Conservation (phyloP, 345 rosid species). For the Brassica cretica region DNA sequence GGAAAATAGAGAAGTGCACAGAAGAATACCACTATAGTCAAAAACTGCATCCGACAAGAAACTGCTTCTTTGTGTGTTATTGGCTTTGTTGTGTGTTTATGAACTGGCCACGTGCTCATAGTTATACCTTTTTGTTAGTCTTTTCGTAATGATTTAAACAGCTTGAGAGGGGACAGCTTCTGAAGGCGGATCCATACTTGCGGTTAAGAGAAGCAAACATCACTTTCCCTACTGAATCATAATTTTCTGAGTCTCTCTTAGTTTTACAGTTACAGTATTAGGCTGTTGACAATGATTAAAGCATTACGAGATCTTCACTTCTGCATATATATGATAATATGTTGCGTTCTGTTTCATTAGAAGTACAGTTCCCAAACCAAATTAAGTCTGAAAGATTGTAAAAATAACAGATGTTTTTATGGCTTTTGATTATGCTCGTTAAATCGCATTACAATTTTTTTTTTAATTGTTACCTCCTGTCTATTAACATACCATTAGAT, state of each 20-base stretch:
- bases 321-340: neutral
- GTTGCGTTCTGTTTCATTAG: neutral
- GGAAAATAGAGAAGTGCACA: slow-evolving; percentile 97
- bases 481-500: neutral
- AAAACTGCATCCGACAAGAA: slow-evolving; percentile 52
- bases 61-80: neutral
- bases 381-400: neutral
- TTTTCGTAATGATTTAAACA: neutral
- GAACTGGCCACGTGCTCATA: slow-evolving; percentile 19
- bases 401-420: neutral
- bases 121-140: neutral
- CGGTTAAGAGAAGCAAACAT: neutral
- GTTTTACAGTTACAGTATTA: neutral
- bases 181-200: neutral
- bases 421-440: neutral
- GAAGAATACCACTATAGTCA: slow-evolving; percentile 98
- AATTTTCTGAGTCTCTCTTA: neutral
- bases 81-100: slow-evolving; percentile 12
- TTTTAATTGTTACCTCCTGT: neutral
- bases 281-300: neutral
- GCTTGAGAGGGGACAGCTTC: neutral
- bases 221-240: neutral
- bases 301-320: neutral
- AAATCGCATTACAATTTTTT: neutral
- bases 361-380: neutral